Evolutionary conservation across 371 early-diverging fungal species (phyloP), one percentile per base, ranked within the genome.

Genomic region (Amoeboaphelidium protococcarum): DNA sequence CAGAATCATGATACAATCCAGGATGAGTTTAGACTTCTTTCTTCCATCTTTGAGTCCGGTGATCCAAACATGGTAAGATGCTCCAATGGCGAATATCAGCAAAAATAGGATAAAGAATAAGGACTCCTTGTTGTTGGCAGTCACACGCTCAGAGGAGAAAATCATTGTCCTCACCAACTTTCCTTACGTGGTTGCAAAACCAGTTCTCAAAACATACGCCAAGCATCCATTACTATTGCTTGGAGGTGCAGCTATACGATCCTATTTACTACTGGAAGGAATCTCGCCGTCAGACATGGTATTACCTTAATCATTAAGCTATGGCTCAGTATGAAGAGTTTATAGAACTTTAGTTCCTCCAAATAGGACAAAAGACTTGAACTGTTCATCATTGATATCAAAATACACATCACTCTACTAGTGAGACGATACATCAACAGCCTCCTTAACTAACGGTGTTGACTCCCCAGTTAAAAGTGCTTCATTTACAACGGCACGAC

Each of bases 401-500:
- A 95, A 95, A 48, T 67, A 79, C 40, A 41, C 16, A 42, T 21
- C n/a, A n/a, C n/a, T n/a, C n/a, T n/a, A n/a, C n/a, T n/a, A n/a
- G n/a, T n/a, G n/a, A n/a, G n/a, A n/a, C 43, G 83, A 72, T 44
- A 82, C 62, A 51, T 66, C 63, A 50, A 89, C 68, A 6, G 81
- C 71, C 67, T 92, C 87, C 69, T 99, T 99, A 47, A 86, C 62
- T 53, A 91, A 73, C 6, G 99, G 99, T 24, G 95, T 89, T 0
- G 94, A 91, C 66, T 99, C 99, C 40, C 99, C 99, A 26, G 92
- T 90, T 24, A 99, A 74, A 96, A 99, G 96, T 23, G 98, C 95
- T 62, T 99, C 99, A 65, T 99, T 97, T 16, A 95, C 98, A 62
- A 96, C 94, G 60, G 90, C 89, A 2, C 78, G 64, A 45, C 99